Percentiles rank a stretch among this genome's conserved stretches.
phyloP scores from a whole-genome alignment of 176 grass and related monocot species.

The Rhipidocladum racemiflorum region DNA sequence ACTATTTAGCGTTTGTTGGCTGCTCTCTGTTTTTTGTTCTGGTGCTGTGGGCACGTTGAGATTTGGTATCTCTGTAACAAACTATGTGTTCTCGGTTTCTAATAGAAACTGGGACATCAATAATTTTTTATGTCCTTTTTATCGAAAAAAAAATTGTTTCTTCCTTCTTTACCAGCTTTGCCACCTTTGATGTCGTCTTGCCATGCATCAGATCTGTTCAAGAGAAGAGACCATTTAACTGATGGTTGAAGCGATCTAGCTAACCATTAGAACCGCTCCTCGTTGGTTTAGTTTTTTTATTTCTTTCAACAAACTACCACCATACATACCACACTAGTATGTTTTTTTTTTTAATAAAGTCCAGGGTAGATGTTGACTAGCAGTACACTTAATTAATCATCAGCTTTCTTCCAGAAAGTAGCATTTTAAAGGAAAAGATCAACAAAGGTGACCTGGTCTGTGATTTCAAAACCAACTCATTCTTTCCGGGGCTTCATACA shows the following conservation, averaged over 20 bases:
- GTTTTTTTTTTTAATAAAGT: constrained; percentile 20
- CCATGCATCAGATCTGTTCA: neutral
- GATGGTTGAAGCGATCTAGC: neutral
- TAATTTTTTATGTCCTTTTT: too few relatives aligned
- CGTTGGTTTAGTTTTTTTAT: too few relatives aligned
- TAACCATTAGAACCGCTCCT: neutral
- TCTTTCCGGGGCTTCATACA: neutral
- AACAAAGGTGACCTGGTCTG: constrained; percentile 30
- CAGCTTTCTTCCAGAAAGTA: neutral
- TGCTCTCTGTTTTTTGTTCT: too few relatives aligned
- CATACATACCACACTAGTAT: neutral
- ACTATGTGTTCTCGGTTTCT: too few relatives aligned
- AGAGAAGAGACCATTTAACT: neutral
- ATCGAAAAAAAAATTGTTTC: too few relatives aligned
- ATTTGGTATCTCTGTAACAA: too few relatives aligned
- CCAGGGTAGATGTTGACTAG: neutral
- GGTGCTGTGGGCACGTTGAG: too few relatives aligned
- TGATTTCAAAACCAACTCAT: neutral
- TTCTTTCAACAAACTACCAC: neutral
- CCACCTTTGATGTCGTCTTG: neutral
- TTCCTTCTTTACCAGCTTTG: neutral
- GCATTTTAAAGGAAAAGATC: neutral
- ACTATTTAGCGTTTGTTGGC: too few relatives aligned
- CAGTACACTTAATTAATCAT: neutral
- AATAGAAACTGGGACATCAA: too few relatives aligned